Percentiles rank a stretch among this genome's conserved stretches.
Conservation (phyloP, 148 eudicot genomes). For the Rhododendron vialii region DNA sequence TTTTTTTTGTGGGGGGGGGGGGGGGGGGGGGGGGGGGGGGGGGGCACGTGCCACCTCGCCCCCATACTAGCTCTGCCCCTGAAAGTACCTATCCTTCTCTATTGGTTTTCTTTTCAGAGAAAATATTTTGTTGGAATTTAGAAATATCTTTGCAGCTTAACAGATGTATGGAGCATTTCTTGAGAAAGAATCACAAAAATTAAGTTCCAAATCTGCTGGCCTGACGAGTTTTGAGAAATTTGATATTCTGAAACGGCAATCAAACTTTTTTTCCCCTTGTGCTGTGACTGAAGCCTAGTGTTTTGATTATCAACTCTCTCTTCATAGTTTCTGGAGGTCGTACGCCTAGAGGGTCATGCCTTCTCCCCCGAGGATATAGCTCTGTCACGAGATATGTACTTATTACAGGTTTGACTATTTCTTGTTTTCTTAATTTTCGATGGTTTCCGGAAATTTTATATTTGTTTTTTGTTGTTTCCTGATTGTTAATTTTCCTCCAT, state of each 20-base stretch:
- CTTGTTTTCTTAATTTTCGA: background rate
- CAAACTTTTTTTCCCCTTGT: background rate
- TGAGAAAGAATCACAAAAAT: background rate
- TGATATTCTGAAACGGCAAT: background rate
- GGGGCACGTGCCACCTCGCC: too few species aligned
- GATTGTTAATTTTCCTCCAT: background rate
- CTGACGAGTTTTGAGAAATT: background rate
- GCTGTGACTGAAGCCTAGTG: background rate
- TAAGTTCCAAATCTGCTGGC: background rate
- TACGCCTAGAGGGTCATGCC: constrained; percentile 50
- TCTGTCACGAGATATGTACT: constrained; percentile 44
- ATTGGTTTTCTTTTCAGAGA: background rate
- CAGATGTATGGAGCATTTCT: background rate
- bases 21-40: too few species aligned
- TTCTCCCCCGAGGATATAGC: constrained; percentile 44
- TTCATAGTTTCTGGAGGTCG: constrained; percentile 45
- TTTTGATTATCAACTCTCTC: background rate
- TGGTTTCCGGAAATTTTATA: background rate
- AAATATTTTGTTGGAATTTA: background rate
- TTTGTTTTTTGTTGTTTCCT: background rate
- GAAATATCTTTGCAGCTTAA: background rate
- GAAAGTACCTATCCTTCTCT: background rate
- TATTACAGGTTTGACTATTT: constrained; percentile 38
- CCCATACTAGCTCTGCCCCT: too few species aligned
- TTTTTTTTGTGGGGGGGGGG: too few species aligned